Conservation (phyloP, 148 eudicot species). For the Persicaria maculosa region DNA sequence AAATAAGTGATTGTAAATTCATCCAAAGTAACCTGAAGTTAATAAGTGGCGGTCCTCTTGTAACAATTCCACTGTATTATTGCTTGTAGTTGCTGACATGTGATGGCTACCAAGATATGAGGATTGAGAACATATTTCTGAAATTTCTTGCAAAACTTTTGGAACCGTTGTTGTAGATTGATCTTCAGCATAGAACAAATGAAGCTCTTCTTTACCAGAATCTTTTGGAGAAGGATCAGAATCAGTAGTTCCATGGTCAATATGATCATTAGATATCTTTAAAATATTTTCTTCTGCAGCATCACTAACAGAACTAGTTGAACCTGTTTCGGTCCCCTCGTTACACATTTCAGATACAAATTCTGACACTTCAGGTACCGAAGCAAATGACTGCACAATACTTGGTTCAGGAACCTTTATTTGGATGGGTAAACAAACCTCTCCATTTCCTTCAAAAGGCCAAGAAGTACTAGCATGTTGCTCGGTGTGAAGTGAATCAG, state of each 20-base stretch:
- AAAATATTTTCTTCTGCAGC: slow-evolving; percentile 16
- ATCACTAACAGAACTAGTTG: slow-evolving; percentile 21
- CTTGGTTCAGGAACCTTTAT: slow-evolving; percentile 22
- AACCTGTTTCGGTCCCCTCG: slow-evolving; percentile 27
- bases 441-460: slow-evolving; percentile 21
- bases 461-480: slow-evolving; percentile 21
- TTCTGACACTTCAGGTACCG: slow-evolving; percentile 16
- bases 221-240: slow-evolving; percentile 17
- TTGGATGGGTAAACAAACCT: slow-evolving; percentile 17
- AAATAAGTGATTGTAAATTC: slow-evolving; percentile 12
- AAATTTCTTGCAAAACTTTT: slow-evolving; percentile 21
- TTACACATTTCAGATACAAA: slow-evolving; percentile 13
- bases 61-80: slow-evolving; percentile 22
- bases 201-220: slow-evolving; percentile 42
- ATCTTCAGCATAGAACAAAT: slow-evolving; percentile 45
- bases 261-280: slow-evolving; percentile 14
- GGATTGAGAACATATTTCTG: slow-evolving; percentile 24
- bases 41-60: slow-evolving; percentile 16
- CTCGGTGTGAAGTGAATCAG: slow-evolving; percentile 18
- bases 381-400: slow-evolving; percentile 16
- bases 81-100: slow-evolving; percentile 22
- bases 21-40: slow-evolving; percentile 42
- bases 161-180: slow-evolving; percentile 18
- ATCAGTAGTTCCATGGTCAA: slow-evolving; percentile 19
- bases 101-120: slow-evolving; percentile 20